Evolutionary conservation across 169 alveolate genomes (phyloP).

Genomic region (Ichthyophthirius multifiliis): DNA sequence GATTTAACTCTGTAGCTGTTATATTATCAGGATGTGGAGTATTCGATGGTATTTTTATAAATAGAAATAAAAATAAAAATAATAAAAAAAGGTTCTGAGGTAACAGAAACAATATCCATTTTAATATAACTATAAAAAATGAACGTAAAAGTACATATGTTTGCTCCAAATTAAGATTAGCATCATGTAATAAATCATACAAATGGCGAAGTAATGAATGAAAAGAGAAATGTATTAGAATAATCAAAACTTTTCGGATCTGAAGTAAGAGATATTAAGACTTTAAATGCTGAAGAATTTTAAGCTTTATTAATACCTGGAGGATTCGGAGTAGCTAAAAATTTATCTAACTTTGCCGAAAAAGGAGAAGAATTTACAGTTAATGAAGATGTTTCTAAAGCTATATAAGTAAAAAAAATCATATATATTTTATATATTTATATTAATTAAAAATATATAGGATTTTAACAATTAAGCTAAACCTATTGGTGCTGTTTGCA

Average conservation of each 20-base stretch:
- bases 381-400: constrained; percentile 21
- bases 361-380: constrained; percentile 63
- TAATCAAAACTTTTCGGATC: constrained; percentile 73
- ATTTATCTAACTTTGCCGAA: constrained; percentile 51
- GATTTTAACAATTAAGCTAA: constrained; percentile 42
- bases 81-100: constrained; percentile 26
- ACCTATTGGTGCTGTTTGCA: constrained; percentile 61
- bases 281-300: constrained; percentile 33
- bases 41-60: constrained; percentile 45
- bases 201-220: constrained; percentile 38
- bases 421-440: background rate
- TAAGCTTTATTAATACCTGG: constrained; percentile 72
- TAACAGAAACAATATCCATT: constrained; percentile 53
- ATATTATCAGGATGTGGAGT: constrained; percentile 72
- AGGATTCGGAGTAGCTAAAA: constrained; percentile 78
- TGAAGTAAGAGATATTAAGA: constrained; percentile 27
- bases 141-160: constrained; percentile 22
- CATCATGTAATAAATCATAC: constrained; percentile 52
- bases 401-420: background rate
- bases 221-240: constrained; percentile 45
- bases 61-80: background rate
- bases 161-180: constrained; percentile 47
- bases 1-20: constrained; percentile 45
- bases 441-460: constrained; percentile 2
- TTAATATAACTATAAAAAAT: constrained; percentile 39